phyloP scores from a whole-genome alignment of 2,329 filamentous ascomycete genomes.

The Penicillium janthinellum region DNA sequence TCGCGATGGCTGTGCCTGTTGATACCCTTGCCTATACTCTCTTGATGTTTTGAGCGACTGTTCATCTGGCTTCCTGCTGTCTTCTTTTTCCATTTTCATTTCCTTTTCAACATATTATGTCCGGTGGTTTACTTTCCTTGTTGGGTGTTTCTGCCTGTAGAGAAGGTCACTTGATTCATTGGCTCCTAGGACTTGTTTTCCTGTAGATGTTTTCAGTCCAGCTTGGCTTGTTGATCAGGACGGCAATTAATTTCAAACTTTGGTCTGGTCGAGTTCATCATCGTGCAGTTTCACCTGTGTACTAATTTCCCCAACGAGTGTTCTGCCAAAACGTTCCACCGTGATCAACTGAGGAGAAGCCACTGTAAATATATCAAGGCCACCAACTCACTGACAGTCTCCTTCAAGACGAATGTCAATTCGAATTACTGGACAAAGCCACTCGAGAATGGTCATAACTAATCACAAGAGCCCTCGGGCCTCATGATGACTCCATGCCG shows the following conservation, averaged over 20 bases:
- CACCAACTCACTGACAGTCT: not conserved
- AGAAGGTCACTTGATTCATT: constrained; percentile 16
- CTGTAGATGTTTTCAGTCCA: constrained; percentile 13
- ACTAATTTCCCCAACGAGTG: not conserved
- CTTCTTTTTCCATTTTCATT: constrained; percentile 20
- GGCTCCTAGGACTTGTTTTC: constrained; percentile 9
- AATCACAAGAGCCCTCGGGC: too few species aligned
- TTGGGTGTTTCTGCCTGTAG: constrained; percentile 14
- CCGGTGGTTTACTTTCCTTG: constrained; percentile 16
- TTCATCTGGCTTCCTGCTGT: constrained; percentile 23
- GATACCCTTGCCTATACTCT: constrained; percentile 40
- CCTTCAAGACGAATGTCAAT: not conserved
- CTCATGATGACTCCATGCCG: not conserved
- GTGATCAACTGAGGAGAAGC: too few species aligned
- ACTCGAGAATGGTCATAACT: not conserved
- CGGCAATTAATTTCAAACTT: not conserved
- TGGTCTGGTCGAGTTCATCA: not conserved
- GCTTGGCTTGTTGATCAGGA: not conserved
- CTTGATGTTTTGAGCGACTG: constrained; percentile 32
- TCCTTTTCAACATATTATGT: constrained; percentile 14
- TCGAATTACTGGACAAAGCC: not conserved
- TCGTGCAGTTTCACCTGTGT: not conserved
- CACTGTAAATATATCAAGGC: not conserved
- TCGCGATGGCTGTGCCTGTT: constrained; percentile 91
- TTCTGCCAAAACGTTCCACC: not conserved